phyloP scores from a whole-genome alignment of 495 filamentous ascomycete species.

The Tricharina praecox region DNA sequence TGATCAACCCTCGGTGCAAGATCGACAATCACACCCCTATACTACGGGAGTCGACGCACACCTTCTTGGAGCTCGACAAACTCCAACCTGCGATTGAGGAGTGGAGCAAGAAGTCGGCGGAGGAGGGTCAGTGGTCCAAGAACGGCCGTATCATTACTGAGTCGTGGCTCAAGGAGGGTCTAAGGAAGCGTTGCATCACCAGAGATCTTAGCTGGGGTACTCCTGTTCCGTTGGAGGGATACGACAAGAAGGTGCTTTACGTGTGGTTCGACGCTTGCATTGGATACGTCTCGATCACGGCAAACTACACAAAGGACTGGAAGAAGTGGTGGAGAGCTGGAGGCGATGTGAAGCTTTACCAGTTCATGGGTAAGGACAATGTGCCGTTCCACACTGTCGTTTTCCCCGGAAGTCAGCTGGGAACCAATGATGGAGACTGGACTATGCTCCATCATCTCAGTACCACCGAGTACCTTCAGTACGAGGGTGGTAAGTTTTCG shows the following conservation, averaged over 20 bases:
- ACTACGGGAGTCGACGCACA: conserved; percentile 50
- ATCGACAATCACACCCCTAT: conserved; percentile 65
- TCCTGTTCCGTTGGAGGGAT: conserved; percentile 45
- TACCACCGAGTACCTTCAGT: conserved; percentile 90
- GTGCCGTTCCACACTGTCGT: conserved; percentile 88
- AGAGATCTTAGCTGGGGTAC: conserved; percentile 83
- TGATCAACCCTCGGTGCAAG: conserved; percentile 54
- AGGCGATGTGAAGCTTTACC: conserved; percentile 65
- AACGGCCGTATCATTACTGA: conserved; percentile 57
- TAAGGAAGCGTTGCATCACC: conserved; percentile 78
- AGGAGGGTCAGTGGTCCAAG: conserved; percentile 54
- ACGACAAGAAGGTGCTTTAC: conserved; percentile 75
- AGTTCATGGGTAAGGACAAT: conserved; percentile 98
- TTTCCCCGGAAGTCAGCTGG: conserved; percentile 75
- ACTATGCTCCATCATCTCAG: conserved; percentile 78
- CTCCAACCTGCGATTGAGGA: conserved; percentile 53
- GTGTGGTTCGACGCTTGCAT: conserved; percentile 99
- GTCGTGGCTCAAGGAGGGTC: conserved; percentile 65
- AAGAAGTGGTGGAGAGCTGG: conserved; percentile 91
- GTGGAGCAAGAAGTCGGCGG: conserved; percentile 45
- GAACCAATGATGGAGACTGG: conserved; percentile 64
- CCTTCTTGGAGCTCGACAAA: conserved; percentile 66
- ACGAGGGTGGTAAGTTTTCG: conserved; percentile 90
- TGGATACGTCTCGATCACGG: conserved; percentile 89
- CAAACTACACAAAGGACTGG: conserved; percentile 82